Base-by-base conservation (phyloP, 2,329 filamentous ascomycete species). In the Aspergillus neotritici region DNA sequence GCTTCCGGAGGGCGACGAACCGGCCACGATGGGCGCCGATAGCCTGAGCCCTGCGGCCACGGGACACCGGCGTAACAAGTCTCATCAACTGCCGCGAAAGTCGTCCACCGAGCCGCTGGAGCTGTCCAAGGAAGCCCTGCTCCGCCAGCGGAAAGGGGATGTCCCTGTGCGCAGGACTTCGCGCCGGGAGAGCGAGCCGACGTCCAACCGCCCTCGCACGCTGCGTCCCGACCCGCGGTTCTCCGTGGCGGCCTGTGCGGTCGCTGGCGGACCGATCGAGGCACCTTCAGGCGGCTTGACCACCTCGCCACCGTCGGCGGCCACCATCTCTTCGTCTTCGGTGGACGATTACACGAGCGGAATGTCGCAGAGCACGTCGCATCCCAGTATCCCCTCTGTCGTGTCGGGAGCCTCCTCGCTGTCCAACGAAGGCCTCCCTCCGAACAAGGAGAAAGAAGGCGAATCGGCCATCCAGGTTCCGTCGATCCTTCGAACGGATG, bases 301-400 rank as follows among this genome's bases (percentile, higher is more conserved):
- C 21, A 62, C 56, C 4, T 69, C 67, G 3, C 65, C 63, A 16
- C 67, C 67, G 2, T 71, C 68, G n/a, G 68, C 69, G 29, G 64
- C 64, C 28, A 72, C 70, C 10, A 69, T 72, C 13, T 71, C 69
- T 10, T 72, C 70, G 5, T 70, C 68, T 1, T 69, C 68, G n/a
- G 63, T 66, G 29, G 69, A 69, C 41, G 69, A 71, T 41, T 68
- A 63, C 34, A 65, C 63, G 29, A 72, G 69, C 37, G 70, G 69
- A 39, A 71, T 72, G 55, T 72, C 70, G 21, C 68, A 71, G 40
- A 71, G 67, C 51, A 66, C 68, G 32, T 73, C 70, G 7, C 68
- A 72, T 47, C 70, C 69, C 4, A 72, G 70, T 49, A 70, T 73
- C 29, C 69, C 69, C 4, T 69, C 69, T 9, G 67, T 70, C 12